A percentile compares a stretch with the other conserved stretches of the same genome.
phyloP scores from a whole-genome alignment of 208 protist genomes.

The Leishmania mexicana region DNA sequence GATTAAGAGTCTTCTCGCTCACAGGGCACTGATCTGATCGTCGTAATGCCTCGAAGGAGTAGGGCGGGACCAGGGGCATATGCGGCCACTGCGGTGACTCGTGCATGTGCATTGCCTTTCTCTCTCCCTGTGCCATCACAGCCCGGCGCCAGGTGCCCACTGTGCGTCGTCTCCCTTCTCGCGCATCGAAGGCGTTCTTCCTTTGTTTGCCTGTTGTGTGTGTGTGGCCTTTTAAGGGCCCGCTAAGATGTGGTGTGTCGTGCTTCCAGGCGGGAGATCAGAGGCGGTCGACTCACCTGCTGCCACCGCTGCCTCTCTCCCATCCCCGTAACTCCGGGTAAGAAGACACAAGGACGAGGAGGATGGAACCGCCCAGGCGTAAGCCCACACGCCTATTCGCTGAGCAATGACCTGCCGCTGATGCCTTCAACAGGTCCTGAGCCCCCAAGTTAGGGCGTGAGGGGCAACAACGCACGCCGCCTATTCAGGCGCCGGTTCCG shows the following conservation, averaged over 20 bases:
- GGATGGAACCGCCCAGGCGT: too few relatives aligned
- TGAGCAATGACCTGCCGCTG: neutral
- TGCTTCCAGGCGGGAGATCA: neutral
- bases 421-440: neutral
- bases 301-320: neutral
- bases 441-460: neutral
- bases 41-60: neutral
- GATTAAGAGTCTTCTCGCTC: constrained; percentile 24
- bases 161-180: neutral
- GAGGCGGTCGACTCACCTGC: neutral
- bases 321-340: neutral
- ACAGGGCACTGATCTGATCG: constrained; percentile 2
- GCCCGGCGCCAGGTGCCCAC: neutral
- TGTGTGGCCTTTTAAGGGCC: neutral
- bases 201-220: neutral
- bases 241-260: neutral
- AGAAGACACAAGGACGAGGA: neutral
- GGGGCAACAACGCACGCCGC: neutral
- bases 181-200: neutral
- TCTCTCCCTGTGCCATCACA: neutral
- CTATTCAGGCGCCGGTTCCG: neutral
- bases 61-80: too few relatives aligned
- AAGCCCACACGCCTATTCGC: too few relatives aligned
- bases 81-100: neutral
- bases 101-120: neutral